Percentiles rank a stretch among this genome's conserved stretches.
These are phyloP conservation scores for Penicillium flavigenum DNA, from an alignment of 495 filamentous ascomycete species.

Conservation along the genomic window DNA sequence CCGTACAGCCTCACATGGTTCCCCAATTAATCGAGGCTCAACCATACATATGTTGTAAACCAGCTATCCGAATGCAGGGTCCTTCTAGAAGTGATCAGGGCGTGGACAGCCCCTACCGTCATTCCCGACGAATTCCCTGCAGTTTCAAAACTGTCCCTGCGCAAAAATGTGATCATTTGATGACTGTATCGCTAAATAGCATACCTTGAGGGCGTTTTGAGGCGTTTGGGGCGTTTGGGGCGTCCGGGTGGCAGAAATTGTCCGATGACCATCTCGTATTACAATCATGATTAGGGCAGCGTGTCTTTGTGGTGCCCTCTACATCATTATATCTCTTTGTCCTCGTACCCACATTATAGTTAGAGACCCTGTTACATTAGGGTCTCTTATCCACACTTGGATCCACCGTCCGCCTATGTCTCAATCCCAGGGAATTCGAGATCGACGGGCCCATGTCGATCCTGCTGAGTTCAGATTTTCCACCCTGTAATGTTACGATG, in stretches of 20 bases:
- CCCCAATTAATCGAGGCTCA: no score
- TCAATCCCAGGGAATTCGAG: neutral
- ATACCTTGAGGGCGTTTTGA: neutral
- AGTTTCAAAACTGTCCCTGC: neutral
- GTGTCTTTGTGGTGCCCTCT: neutral
- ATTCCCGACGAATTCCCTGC: neutral
- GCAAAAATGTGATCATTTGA: slow-evolving; percentile 1
- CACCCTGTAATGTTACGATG: slow-evolving; percentile 6
- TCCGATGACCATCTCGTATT: neutral
- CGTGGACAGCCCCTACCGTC: neutral
- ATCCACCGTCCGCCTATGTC: neutral
- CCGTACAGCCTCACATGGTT: neutral
- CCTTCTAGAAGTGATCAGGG: slow-evolving; percentile 9
- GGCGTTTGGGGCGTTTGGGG: neutral
- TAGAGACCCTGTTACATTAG: neutral
- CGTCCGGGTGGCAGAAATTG: neutral
- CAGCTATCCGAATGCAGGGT: neutral
- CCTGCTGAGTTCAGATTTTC: neutral
- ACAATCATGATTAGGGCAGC: neutral
- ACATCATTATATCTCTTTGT: no score
- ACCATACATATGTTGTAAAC: neutral
- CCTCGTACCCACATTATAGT: no score
- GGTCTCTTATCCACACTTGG: no score
- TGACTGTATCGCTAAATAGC: neutral
- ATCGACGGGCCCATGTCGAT: slow-evolving; percentile 1